Evolutionary conservation across 306 rosid species (phyloP), one percentile per base, ranked within the genome.

Genomic region (Prunus armeniaca): DNA sequence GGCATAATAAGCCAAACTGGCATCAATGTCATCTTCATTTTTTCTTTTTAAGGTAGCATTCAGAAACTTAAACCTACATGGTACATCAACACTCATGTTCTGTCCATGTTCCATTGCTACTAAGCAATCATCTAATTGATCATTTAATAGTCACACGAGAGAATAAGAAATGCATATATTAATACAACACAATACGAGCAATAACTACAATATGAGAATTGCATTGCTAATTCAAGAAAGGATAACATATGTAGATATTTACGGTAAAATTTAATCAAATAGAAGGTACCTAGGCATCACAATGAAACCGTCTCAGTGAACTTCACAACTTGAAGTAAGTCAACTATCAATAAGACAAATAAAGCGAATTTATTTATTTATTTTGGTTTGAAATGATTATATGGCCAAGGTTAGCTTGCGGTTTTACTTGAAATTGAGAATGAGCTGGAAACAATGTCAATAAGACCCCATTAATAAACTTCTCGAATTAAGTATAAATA

Each of bases 391-490:
- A 15, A 49, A 49, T 14, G 14, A 49, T 49, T 49, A 13, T 12
- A 49, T 49, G 54, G 17, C 54, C 54, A 38, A 38, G 43, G 43
- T 49, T 60, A 60, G 27, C 15, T 2, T 13, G 22, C 65, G 28
- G 28, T 30, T 45, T 56, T 49, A 56, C 51, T 58, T 28, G 68
- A 49, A 25, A 50, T 27, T 72, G 25, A 65, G 25, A 69, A 52
- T n/a, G 24, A 51, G 30, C 18, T 49, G 62, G 22, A 46, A 65
- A 57, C 17, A 71, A 38, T 50, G 46, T 46, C 30, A 52, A 50
- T 20, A 75, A 67, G 32, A 73, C 9, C 65, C 38, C 70, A 72
- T 51, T 18, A 63, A 74, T 71, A 73, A 77, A 73, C 34, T 10
- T n/a, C 73, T 72, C 17, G 41, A 66, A 78, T 32, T 25, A 20